Evolutionary conservation across 495 filamentous ascomycete species (phyloP).

Genomic region (Tuber calosporum): DNA sequence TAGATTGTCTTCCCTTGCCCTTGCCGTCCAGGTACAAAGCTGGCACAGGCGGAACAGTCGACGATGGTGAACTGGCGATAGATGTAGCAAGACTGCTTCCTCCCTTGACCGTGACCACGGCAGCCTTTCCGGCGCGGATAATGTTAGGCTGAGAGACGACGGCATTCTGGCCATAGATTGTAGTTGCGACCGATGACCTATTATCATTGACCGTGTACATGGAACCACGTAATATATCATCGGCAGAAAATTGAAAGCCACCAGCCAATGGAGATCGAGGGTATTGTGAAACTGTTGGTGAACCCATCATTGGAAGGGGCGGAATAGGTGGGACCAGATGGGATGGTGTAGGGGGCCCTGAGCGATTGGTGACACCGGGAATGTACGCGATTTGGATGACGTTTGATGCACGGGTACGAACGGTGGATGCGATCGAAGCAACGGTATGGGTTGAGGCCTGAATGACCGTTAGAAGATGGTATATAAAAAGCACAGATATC

Average conservation of each 20-base stretch:
- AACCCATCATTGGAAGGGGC: slow-evolving; percentile 64
- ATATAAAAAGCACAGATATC: neutral
- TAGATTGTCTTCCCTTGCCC: slow-evolving; percentile 10
- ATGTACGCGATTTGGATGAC: slow-evolving; percentile 99
- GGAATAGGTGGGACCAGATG: slow-evolving; percentile 87
- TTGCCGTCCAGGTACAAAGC: slow-evolving; percentile 46
- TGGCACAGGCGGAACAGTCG: slow-evolving; percentile 50
- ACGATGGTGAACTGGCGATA: slow-evolving; percentile 42
- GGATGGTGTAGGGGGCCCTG: slow-evolving; percentile 69
- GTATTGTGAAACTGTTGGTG: slow-evolving; percentile 57
- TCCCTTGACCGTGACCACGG: slow-evolving; percentile 77
- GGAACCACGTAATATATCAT: slow-evolving; percentile 64
- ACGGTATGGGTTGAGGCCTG: slow-evolving; percentile 74
- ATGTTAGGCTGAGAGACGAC: slow-evolving; percentile 76
- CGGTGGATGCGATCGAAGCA: slow-evolving; percentile 86
- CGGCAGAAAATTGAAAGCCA: slow-evolving; percentile 48
- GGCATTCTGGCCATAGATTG: slow-evolving; percentile 82
- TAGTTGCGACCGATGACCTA: slow-evolving; percentile 76
- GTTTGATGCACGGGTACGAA: slow-evolving; percentile 91
- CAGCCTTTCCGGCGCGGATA: slow-evolving; percentile 73
- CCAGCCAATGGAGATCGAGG: slow-evolving; percentile 92
- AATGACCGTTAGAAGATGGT: slow-evolving; percentile 17
- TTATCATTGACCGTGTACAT: slow-evolving; percentile 60
- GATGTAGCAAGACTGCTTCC: slow-evolving; percentile 44
- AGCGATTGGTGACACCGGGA: slow-evolving; percentile 90